Evolutionary conservation across 1,139 yeast species (phyloP).

Genomic region (Hanseniaspora sp.): DNA sequence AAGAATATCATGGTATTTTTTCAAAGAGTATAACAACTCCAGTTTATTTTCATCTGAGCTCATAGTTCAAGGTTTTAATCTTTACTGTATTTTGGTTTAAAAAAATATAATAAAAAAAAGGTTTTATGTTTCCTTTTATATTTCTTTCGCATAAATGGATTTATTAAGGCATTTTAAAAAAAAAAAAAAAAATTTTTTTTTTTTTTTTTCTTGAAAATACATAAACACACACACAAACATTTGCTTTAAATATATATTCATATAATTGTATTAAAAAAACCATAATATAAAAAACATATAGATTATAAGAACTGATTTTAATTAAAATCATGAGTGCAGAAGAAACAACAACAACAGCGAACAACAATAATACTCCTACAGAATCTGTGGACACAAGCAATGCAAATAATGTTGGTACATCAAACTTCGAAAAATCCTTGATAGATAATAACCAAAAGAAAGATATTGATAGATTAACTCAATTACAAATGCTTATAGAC

Average conservation of each 20-base stretch:
- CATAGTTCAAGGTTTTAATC: background rate
- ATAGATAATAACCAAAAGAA: background rate
- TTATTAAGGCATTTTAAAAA: too few relatives aligned
- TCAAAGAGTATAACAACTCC: background rate
- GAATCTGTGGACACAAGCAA: background rate
- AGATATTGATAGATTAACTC: slow-evolving; percentile 72
- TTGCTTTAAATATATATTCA: too few relatives aligned
- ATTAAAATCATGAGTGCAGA: slow-evolving; percentile 2
- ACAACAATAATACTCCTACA: background rate
- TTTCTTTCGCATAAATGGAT: too few relatives aligned
- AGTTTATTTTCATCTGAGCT: background rate
- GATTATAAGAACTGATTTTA: too few relatives aligned
- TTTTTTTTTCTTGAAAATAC: too few relatives aligned
- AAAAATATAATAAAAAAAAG: too few relatives aligned
- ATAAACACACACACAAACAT: too few relatives aligned
- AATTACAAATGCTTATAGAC: slow-evolving; percentile 81
- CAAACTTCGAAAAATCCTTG: slow-evolving; percentile 31
- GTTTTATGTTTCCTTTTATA: too few relatives aligned
- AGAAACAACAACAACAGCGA: background rate
- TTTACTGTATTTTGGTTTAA: background rate
- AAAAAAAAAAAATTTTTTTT: too few relatives aligned
- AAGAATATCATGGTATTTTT: slow-evolving; percentile 6
- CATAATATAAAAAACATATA: too few relatives aligned
- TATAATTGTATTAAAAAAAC: too few relatives aligned
- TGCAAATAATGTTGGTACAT: background rate